Evolutionary conservation across 2,329 filamentous ascomycete genomes (phyloP).

Genomic region (Beauveria rudraprayagi): DNA sequence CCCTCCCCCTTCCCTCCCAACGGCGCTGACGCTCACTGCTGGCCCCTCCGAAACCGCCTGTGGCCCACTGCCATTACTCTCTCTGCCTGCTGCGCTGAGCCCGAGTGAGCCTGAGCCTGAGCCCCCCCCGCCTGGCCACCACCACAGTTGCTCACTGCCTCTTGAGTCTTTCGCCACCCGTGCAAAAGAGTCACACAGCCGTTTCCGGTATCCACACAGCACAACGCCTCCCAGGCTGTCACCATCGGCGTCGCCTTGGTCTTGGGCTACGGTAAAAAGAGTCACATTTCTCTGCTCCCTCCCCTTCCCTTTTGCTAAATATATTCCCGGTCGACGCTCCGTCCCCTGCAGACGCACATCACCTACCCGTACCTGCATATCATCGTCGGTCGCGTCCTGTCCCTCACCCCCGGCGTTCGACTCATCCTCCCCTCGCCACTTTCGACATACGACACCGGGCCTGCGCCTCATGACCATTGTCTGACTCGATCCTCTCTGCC

Average conservation of each 20-base stretch:
- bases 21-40: conserved; percentile 5
- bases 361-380: conserved; percentile 14
- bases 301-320: background rate
- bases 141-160: conserved; percentile 8
- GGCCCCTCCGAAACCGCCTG: conserved; percentile 32
- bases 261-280: conserved; percentile 23
- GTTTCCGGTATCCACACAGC: conserved; percentile 17
- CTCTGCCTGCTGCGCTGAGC: conserved; percentile 9
- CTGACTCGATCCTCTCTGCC: conserved; percentile 1
- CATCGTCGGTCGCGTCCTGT: conserved; percentile 15
- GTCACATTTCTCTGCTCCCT: conserved; percentile 21
- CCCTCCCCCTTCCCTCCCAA: background rate
- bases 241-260: conserved; percentile 19
- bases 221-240: conserved; percentile 18
- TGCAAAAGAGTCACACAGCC: conserved; percentile 29
- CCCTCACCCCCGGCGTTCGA: conserved; percentile 14
- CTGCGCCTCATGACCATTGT: background rate
- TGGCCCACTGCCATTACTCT: background rate
- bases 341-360: conserved; percentile 6
- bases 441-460: background rate
- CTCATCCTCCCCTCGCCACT: conserved; percentile 9
- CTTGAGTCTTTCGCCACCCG: conserved; percentile 26
- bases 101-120: background rate
- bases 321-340: background rate
- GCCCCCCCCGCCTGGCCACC: conserved; percentile 19